Evolutionary conservation across 164 flowering plant species (phyloP), one percentile per base, ranked within the genome.

Genomic region (Malania oleifera): DNA sequence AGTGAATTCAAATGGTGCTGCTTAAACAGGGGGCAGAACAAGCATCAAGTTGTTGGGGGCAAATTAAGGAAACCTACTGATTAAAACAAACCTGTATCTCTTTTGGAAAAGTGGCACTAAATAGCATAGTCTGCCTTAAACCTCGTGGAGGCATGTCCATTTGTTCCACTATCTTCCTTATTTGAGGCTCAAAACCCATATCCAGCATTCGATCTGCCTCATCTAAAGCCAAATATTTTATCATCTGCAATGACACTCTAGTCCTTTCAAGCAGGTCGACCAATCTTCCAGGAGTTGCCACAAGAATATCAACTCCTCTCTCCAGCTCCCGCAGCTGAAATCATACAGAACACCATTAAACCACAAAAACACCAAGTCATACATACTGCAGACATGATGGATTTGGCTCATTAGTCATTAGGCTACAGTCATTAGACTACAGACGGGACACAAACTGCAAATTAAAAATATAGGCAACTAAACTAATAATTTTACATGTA

Each of bases 131-230:
- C 67, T 85, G 92, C 55, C 92, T 73, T 26, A 47, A 57, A 58
- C 92, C 92, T 38, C 72, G 81, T 0, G 82, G 84, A 46, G 92
- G 92, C 92, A 85, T 85, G 71, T 80, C 86, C 83, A 73, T 85
- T 54, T 85, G 86, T 55, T 87, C 82, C 70, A 87, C 95, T 59
- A 87, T 87, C 68, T 74, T 84, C 56, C 93, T 71, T 43, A 86
- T 86, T 61, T 86, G 93, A 45, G 87, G 93, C 61, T 84, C 93
- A 70, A 84, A 86, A 45, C 93, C 93, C 93, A 86, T 86, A 69
- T 86, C 93, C 58, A 86, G 70, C 93, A 86, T 86, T 59, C 89
- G 71, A 67, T 85, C 87, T 43, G 91, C 91, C 80, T 85, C 92
- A 50, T 83, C 92, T 17, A 85, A 80, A 63, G 92, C 87, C 65